These are phyloP conservation scores for Datura wrightii DNA, from an alignment of 257 asterid genomes.

Conservation along the genomic window DNA sequence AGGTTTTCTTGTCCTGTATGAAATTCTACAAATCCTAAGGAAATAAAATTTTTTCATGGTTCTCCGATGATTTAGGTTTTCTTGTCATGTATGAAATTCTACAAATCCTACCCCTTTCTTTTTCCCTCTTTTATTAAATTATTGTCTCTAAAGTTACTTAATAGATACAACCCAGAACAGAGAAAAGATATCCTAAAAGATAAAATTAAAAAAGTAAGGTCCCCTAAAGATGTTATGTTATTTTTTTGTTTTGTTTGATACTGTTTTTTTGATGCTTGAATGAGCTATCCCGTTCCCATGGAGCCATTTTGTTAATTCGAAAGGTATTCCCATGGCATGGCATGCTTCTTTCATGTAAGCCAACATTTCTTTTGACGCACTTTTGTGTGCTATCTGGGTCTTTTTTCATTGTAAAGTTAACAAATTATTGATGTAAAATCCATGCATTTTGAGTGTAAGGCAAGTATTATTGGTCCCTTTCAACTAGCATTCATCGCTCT, in stretches of 20 bases:
- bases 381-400: not conserved
- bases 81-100: not conserved
- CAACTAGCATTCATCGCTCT: not conserved
- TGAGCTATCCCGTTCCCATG: not conserved
- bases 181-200: conserved; percentile 1
- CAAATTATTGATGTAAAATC: not conserved
- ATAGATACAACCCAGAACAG: not conserved
- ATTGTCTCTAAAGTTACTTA: not conserved
- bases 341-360: not conserved
- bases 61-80: conserved; percentile 21
- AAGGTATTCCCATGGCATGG: not conserved
- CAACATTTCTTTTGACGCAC: not conserved
- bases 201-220: not conserved
- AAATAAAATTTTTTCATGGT: not conserved
- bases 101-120: not conserved
- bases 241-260: not conserved
- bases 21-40: not conserved
- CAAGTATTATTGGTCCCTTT: not conserved
- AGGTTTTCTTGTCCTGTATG: conserved; percentile 10
- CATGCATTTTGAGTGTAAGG: not conserved
- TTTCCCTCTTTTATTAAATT: conserved; percentile 1
- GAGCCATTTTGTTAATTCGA: not conserved
- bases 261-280: not conserved
- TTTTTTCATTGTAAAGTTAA: not conserved
- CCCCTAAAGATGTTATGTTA: not conserved